phyloP scores from a whole-genome alignment of 352 stramenopile species.

The Phytophthora tubulina region DNA sequence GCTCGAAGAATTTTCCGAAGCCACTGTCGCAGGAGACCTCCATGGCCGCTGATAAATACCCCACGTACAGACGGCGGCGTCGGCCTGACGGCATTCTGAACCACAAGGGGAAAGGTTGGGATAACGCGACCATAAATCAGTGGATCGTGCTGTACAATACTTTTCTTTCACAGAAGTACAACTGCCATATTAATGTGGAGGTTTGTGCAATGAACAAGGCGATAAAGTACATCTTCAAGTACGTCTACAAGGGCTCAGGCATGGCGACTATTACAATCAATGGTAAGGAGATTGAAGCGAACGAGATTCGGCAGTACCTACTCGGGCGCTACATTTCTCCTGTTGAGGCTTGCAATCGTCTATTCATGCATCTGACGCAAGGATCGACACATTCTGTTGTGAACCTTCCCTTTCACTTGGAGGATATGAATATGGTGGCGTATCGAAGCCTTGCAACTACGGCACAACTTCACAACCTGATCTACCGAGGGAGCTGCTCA shows the following conservation, averaged over 20 bases:
- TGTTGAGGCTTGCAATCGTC: conserved; percentile 42
- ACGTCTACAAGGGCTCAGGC: conserved; percentile 66
- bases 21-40: conserved; percentile 5
- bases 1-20: conserved; percentile 41
- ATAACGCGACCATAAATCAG: conserved; percentile 40
- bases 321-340: conserved; percentile 48
- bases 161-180: conserved; percentile 58
- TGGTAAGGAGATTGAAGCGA: background rate
- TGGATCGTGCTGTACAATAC: conserved; percentile 71
- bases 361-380: conserved; percentile 42
- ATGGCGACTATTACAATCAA: conserved; percentile 27
- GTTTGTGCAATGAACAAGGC: conserved; percentile 46
- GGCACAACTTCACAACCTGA: conserved; percentile 22
- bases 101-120: conserved; percentile 7
- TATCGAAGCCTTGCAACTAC: background rate
- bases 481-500: background rate
- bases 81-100: background rate
- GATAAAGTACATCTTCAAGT: conserved; percentile 72
- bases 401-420: background rate
- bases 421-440: background rate
- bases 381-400: background rate
- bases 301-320: conserved; percentile 44
- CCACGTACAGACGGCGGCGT: background rate
- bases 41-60: background rate
- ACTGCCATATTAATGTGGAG: conserved; percentile 73